phyloP scores from a whole-genome alignment of 225 moss, liverwort and hornwort genomes.

The Rhytidiadelphus loreus region DNA sequence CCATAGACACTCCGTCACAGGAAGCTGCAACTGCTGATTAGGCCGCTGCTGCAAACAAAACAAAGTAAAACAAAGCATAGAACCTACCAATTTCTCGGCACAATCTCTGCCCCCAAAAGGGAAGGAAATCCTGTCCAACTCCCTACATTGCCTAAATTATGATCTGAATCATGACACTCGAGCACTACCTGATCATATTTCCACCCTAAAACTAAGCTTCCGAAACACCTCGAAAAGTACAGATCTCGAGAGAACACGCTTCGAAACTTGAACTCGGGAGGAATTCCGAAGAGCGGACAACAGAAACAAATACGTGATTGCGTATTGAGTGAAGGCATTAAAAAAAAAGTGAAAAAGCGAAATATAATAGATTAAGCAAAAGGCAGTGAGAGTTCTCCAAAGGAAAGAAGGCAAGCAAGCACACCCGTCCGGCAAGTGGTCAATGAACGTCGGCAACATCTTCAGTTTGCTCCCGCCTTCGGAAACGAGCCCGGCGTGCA shows the following conservation, averaged over 20 bases:
- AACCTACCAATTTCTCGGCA: background rate
- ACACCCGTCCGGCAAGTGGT: constrained; percentile 50
- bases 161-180: background rate
- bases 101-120: background rate
- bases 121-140: background rate
- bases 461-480: constrained; percentile 55
- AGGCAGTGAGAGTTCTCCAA: background rate
- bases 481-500: constrained; percentile 56
- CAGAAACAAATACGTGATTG: background rate
- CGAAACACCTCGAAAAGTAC: background rate
- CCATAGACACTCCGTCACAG: background rate
- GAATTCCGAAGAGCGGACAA: background rate
- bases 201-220: background rate
- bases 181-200: background rate
- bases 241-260: constrained; percentile 1
- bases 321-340: background rate
- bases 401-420: background rate
- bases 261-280: background rate
- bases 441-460: constrained; percentile 75
- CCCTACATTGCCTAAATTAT: constrained; percentile 7
- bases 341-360: background rate
- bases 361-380: background rate
- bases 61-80: background rate
- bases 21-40: background rate
- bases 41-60: background rate